Conservation (phyloP, 352 stramenopile species). For the Hyaloperonospora arabidopsidis region DNA sequence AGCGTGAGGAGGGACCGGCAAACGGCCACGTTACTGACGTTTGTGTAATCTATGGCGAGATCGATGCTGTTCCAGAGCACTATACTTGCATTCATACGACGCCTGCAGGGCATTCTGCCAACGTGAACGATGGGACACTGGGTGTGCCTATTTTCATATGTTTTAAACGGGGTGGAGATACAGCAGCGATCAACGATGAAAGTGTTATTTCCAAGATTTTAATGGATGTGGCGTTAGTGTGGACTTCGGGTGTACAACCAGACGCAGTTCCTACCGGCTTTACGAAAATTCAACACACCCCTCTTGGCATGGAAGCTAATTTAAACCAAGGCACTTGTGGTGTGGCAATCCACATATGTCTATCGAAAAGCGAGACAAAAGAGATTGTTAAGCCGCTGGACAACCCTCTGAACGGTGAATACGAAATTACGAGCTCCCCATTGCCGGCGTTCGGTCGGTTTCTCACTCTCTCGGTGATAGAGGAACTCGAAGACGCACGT, state of each 20-base stretch:
- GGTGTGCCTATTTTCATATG: constrained; percentile 82
- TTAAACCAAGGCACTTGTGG: constrained; percentile 71
- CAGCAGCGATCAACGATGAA: constrained; percentile 8
- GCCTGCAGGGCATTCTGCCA: constrained; percentile 59
- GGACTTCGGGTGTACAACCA: constrained; percentile 53
- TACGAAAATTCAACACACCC: constrained; percentile 80
- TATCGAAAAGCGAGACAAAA: constrained; percentile 46
- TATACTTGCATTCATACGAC: constrained; percentile 71
- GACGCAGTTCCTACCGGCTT: constrained; percentile 62
- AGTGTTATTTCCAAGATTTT: constrained; percentile 38
- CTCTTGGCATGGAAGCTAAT: constrained; percentile 82
- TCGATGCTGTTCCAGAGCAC: constrained; percentile 70
- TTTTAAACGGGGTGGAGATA: constrained; percentile 33
- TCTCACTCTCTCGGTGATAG: constrained; percentile 50
- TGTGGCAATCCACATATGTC: constrained; percentile 70
- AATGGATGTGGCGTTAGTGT: constrained; percentile 73
- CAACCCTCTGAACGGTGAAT: constrained; percentile 66
- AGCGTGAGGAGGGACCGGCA: constrained; percentile 43
- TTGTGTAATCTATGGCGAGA: constrained; percentile 81
- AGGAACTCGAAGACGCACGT: constrained; percentile 38
- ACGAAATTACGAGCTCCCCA: constrained; percentile 49
- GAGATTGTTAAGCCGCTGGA: constrained; percentile 55
- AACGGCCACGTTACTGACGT: constrained; percentile 61
- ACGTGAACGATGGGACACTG: constrained; percentile 72
- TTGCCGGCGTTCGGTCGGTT: constrained; percentile 44